Conservation (phyloP, 108 stramenopile species). For the Cyclostephanos invisitatus region DNA sequence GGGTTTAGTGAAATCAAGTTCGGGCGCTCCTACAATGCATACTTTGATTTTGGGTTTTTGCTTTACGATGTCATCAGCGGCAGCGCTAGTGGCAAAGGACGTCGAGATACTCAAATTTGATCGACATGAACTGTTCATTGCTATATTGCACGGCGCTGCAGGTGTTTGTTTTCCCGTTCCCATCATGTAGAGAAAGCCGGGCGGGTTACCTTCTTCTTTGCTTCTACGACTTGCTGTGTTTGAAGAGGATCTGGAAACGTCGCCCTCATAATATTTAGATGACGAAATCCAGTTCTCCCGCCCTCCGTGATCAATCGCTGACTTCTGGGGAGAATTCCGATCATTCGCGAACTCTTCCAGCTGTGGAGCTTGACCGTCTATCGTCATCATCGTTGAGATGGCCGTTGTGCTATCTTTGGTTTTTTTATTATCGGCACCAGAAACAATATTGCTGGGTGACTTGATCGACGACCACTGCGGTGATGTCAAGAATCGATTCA, state of each 20-base stretch:
- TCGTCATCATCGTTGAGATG: background rate
- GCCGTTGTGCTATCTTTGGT: background rate
- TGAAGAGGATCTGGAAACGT: background rate
- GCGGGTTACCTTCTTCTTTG: background rate
- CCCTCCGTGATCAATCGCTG: background rate
- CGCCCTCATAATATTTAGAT: background rate
- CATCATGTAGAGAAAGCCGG: background rate
- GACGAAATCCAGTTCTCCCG: background rate
- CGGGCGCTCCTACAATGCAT: background rate
- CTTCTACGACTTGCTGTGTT: background rate
- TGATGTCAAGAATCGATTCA: slow-evolving; percentile 1
- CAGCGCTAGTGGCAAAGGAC: background rate
- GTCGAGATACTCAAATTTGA: background rate
- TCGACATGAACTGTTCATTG: background rate
- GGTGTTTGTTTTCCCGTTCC: background rate
- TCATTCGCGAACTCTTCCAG: background rate
- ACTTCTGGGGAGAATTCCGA: background rate
- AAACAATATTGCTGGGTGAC: no score
- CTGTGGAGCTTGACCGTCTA: no score
- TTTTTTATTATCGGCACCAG: no score
- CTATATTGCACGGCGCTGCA: background rate
- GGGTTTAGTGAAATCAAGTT: background rate
- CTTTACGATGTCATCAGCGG: background rate
- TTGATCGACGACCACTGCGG: background rate
- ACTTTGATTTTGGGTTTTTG: slow-evolving; percentile 1